These are phyloP conservation scores for Boletus sp. DNA, from an alignment of 768 basidiomycete species.

Conservation along the genomic window DNA sequence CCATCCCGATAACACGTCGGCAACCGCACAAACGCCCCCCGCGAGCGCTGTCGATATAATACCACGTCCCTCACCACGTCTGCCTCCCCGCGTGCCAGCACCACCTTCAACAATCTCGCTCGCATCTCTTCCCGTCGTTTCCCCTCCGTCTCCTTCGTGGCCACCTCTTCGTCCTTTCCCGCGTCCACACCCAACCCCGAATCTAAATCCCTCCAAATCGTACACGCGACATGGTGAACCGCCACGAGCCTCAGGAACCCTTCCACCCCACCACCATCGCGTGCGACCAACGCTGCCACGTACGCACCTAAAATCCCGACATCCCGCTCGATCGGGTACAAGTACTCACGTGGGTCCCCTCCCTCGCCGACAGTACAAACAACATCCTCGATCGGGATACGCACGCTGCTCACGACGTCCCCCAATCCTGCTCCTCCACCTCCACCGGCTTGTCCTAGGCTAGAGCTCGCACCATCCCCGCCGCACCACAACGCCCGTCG, in stretches of 20 bases:
- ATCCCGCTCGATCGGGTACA: slow-evolving; percentile 71
- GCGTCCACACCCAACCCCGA: slow-evolving; percentile 9
- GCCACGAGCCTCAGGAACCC: slow-evolving; percentile 69
- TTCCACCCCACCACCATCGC: slow-evolving; percentile 35
- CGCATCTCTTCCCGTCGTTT: slow-evolving; percentile 26
- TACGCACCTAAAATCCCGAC: slow-evolving; percentile 62
- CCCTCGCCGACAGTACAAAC: slow-evolving; percentile 27
- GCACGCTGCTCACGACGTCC: slow-evolving; percentile 52
- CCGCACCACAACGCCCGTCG: slow-evolving; percentile 84
- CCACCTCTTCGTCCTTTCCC: not conserved
- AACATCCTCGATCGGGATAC: slow-evolving; percentile 49
- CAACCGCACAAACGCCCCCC: slow-evolving; percentile 40
- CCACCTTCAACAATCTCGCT: slow-evolving; percentile 49
- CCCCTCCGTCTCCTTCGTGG: slow-evolving; percentile 26
- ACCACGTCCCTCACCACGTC: slow-evolving; percentile 54
- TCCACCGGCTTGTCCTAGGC: not conserved
- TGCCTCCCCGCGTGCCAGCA: slow-evolving; percentile 49
- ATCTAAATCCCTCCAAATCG: slow-evolving; percentile 67
- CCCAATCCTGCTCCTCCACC: not conserved
- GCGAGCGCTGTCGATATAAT: slow-evolving; percentile 50
- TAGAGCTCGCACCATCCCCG: slow-evolving; percentile 37
- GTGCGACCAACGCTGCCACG: slow-evolving; percentile 44
- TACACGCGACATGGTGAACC: slow-evolving; percentile 74
- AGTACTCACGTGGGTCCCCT: slow-evolving; percentile 52
- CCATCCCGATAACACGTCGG: slow-evolving; percentile 49